Conservation (phyloP, 306 rosid species). For the Pyrus betulifolia region DNA sequence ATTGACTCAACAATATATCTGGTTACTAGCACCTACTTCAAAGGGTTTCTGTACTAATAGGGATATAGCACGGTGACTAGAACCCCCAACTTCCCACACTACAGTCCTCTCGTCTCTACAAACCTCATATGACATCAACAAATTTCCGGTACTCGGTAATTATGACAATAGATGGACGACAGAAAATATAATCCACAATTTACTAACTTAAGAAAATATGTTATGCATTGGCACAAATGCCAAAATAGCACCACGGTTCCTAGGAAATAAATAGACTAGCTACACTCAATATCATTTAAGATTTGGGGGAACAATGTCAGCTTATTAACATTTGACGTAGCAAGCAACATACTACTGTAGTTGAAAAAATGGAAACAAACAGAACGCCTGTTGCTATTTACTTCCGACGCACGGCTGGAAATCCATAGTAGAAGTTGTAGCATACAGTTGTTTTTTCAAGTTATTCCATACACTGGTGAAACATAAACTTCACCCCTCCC, state of each 20-base stretch:
- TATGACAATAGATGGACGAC: background rate
- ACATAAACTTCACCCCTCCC: too few relatives aligned
- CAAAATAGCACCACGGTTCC: background rate
- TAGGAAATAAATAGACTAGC: background rate
- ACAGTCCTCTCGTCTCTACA: background rate
- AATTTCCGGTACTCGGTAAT: background rate
- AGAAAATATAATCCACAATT: background rate
- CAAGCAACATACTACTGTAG: background rate
- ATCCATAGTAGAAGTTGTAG: too few relatives aligned
- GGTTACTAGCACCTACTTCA: too few relatives aligned
- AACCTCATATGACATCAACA: background rate
- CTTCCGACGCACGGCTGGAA: background rate
- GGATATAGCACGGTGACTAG: too few relatives aligned
- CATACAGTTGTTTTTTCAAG: too few relatives aligned
- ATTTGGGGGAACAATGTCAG: background rate
- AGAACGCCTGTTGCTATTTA: background rate
- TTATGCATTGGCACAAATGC: background rate
- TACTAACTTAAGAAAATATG: background rate
- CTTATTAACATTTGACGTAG: background rate
- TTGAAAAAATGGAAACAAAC: background rate
- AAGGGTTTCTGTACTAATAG: too few relatives aligned
- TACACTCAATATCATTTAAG: background rate
- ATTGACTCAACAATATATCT: too few relatives aligned
- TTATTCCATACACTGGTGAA: too few relatives aligned
- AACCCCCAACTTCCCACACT: too few relatives aligned